Evolutionary conservation across 805 yeast genomes (phyloP), one percentile per base, ranked within the genome.

Genomic region (Saccharomycopsis malanga): DNA sequence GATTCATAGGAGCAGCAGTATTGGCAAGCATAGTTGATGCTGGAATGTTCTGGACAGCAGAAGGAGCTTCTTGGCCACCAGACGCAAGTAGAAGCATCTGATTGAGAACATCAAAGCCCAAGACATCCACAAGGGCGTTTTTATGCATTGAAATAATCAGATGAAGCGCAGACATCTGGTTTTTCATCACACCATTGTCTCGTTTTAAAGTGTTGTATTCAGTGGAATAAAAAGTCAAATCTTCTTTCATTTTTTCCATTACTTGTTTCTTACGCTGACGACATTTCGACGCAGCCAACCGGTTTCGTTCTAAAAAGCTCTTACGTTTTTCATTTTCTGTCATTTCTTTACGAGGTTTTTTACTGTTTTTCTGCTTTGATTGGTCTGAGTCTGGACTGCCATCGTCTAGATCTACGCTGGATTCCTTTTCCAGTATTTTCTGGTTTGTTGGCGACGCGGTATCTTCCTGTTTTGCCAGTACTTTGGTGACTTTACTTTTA

Each of bases 281-380:
- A 69, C 98, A 93, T 61, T 88, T 89, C 21, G 93, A 79, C 0
- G 98, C 98, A 0, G 98, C 98, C 7, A 93, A 78, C 49, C 98
- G 73, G 63, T 93, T 93, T 53, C 98, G 73, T 61, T 93, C 98
- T 54, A 93, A 65, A 58, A 78, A 91, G 59, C 71, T 81, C 61
- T 73, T 79, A 53, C 89, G 75, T 59, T 85, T 87, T 66, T 82
- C 75, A 65, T 86, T 95, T 69, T 85, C 63, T 66, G 85, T 48
- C 75, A 75, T 15, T 71, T 76, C 46, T 65, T 60, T 74, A 62
- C 10, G 78, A 75, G 56, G 74, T 70, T 44, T 63, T 58, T 34
- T 59, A 49, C 60, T 58, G 37, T 58, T 59, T 48, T n/a, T n/a
- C n/a, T n/a, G n/a, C n/a, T n/a, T n/a, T n/a, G n/a, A n/a, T n/a